Evolutionary conservation across 2,329 filamentous ascomycete species (phyloP).

Genomic region (Parastagonospora nodorum): DNA sequence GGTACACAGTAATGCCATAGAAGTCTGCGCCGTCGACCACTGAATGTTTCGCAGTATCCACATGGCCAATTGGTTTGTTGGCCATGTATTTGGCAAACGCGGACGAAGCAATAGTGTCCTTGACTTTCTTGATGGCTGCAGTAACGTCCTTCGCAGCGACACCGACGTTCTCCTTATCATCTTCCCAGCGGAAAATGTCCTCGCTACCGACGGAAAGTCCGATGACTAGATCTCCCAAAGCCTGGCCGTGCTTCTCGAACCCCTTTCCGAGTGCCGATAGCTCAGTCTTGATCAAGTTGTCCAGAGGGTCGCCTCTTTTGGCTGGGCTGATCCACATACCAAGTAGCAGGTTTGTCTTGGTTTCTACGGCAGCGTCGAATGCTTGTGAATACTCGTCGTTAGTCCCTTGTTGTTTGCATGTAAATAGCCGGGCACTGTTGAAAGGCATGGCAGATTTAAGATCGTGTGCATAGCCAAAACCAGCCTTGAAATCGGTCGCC

Average conservation of each 20-base stretch:
- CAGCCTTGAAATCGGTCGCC: constrained; percentile 26
- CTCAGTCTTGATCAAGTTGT: constrained; percentile 27
- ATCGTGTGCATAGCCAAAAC: constrained; percentile 28
- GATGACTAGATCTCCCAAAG: constrained; percentile 58
- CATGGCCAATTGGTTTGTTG: constrained; percentile 50
- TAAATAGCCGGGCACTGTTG: constrained; percentile 72
- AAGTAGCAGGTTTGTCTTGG: constrained; percentile 36
- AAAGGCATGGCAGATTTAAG: constrained; percentile 58
- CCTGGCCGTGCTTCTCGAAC: constrained; percentile 41
- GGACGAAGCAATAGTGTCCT: constrained; percentile 61
- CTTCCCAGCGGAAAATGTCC: constrained; percentile 63
- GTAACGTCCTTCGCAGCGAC: constrained; percentile 67
- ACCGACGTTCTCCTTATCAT: constrained; percentile 56
- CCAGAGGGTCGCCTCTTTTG: constrained; percentile 48
- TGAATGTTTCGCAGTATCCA: constrained; percentile 34
- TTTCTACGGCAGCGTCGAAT: constrained; percentile 41
- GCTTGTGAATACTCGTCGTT: constrained; percentile 63
- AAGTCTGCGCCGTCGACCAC: constrained; percentile 38
- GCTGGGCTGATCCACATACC: constrained; percentile 37
- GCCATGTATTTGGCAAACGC: constrained; percentile 51
- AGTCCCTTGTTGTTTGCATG: constrained; percentile 56
- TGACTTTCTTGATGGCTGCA: constrained; percentile 53
- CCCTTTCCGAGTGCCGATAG: constrained; percentile 36
- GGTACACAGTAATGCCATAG: constrained; percentile 41
- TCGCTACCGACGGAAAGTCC: constrained; percentile 44